phyloP scores from a whole-genome alignment of 371 early-diverging fungal species.

The Nematocida major region DNA sequence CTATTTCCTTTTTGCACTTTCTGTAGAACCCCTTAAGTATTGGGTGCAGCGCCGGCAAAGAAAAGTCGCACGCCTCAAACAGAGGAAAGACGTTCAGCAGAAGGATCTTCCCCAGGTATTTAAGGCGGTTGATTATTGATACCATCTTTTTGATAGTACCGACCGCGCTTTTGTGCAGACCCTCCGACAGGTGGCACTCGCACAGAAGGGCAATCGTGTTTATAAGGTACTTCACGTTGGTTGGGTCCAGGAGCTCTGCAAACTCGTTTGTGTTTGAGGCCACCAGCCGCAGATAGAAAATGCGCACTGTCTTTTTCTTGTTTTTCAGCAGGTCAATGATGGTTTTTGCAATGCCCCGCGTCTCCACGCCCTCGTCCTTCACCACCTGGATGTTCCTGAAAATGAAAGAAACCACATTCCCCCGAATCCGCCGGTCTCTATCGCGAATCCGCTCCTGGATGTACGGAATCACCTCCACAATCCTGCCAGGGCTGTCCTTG shows the following conservation, averaged over 20 bases:
- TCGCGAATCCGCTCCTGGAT: constrained; percentile 7
- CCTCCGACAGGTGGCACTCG: background rate
- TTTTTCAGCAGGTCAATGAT: constrained; percentile 41
- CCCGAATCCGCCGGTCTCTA: constrained; percentile 15
- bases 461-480: constrained; percentile 30
- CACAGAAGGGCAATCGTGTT: constrained; percentile 24
- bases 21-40: background rate
- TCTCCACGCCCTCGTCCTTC: background rate
- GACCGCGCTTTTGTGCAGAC: too few species aligned
- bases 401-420: constrained; percentile 8
- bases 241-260: background rate
- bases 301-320: background rate
- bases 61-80: background rate
- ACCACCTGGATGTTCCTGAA: background rate
- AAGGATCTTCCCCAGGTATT: background rate
- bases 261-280: background rate
- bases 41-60: background rate
- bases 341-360: background rate
- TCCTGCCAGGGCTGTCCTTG: background rate
- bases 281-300: background rate
- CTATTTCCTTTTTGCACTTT: background rate
- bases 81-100: background rate
- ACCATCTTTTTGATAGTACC: background rate
- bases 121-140: background rate
- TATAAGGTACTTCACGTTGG: background rate